Conservation (phyloP, 805 yeast genomes). For the Hanseniaspora hatyaiensis region DNA sequence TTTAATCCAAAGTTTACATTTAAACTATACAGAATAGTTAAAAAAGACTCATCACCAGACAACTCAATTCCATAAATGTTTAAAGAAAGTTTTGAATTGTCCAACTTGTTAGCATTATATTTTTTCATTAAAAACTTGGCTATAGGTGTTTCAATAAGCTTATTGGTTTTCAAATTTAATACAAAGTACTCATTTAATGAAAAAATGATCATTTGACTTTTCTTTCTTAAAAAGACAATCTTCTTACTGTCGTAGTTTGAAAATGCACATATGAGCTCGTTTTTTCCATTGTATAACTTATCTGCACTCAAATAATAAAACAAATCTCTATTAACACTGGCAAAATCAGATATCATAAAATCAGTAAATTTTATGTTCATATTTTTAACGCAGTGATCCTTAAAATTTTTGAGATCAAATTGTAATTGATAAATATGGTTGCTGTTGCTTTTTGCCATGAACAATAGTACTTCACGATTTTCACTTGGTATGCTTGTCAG, state of each 20-base stretch:
- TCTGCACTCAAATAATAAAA: constrained; percentile 5
- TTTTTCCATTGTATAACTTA: constrained; percentile 16
- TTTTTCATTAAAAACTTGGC: constrained; percentile 7
- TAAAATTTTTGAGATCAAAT: background rate
- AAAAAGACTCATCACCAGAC: constrained; percentile 26
- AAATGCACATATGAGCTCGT: constrained; percentile 19
- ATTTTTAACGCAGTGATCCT: background rate
- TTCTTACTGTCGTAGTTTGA: constrained; percentile 19
- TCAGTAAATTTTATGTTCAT: background rate
- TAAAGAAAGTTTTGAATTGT: constrained; percentile 22
- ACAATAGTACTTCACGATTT: constrained; percentile 18
- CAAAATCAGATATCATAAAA: constrained; percentile 11
- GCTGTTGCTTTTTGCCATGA: constrained; percentile 19
- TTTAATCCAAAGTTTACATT: constrained; percentile 25
- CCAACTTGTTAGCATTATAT: constrained; percentile 14
- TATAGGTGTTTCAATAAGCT: constrained; percentile 1
- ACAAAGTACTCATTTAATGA: constrained; percentile 24
- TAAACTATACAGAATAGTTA: constrained; percentile 24
- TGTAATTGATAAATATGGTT: constrained; percentile 16
- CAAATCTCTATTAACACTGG: background rate
- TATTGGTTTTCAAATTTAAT: constrained; percentile 23
- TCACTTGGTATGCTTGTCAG: background rate
- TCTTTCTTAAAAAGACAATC: constrained; percentile 19
- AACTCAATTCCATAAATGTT: constrained; percentile 24
- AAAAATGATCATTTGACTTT: constrained; percentile 24